Conservation (phyloP, 805 yeast genomes). For the Candida boidinii region DNA sequence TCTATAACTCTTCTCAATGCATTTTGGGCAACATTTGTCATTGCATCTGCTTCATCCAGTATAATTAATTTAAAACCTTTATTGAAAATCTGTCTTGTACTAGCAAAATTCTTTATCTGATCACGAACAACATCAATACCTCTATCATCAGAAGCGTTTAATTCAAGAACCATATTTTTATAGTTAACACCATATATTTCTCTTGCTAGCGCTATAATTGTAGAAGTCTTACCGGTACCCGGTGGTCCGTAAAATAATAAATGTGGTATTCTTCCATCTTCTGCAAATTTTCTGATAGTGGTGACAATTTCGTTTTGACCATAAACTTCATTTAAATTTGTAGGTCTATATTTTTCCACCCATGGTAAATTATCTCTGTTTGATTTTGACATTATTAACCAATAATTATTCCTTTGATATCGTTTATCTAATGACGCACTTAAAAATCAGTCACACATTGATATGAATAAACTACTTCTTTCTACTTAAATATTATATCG, state of each 20-base stretch:
- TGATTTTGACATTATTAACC: conserved; percentile 5
- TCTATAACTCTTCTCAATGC: conserved; percentile 81
- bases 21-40: conserved; percentile 82
- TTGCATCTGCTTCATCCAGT: conserved; percentile 95
- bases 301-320: conserved; percentile 85
- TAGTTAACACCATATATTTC: conserved; percentile 80
- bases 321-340: conserved; percentile 72
- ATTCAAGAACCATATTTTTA: conserved; percentile 83
- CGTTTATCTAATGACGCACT: too few species aligned
- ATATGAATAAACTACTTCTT: too few species aligned
- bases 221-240: conserved; percentile 89
- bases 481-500: too few species aligned
- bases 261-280: conserved; percentile 82
- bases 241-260: conserved; percentile 92
- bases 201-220: conserved; percentile 77
- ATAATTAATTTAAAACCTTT: conserved; percentile 82
- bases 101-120: conserved; percentile 93
- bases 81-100: conserved; percentile 87
- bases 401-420: too few species aligned
- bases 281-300: conserved; percentile 79
- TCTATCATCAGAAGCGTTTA: conserved; percentile 95
- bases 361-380: conserved; percentile 53
- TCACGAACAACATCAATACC: conserved; percentile 98
- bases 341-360: conserved; percentile 96
- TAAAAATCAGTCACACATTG: too few species aligned